A percentile compares a stretch with the other conserved stretches of the same genome.
Conservation (phyloP, 352 stramenopile species). For the Globisporangium ultimum region DNA sequence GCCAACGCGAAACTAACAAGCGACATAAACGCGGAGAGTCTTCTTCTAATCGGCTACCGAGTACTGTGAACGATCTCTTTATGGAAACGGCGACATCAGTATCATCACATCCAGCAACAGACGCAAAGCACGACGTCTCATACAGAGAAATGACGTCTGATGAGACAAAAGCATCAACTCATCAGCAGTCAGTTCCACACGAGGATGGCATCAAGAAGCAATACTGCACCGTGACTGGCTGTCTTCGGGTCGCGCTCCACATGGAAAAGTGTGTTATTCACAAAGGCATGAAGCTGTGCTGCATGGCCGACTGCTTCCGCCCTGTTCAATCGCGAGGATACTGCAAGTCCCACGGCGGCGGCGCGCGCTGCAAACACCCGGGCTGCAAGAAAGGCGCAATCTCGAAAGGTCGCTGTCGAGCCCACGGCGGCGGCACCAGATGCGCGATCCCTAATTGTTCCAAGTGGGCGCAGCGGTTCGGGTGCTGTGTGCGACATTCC, state of each 20-base stretch:
- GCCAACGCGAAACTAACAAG: slow-evolving; percentile 6
- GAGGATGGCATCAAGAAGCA: slow-evolving; percentile 5
- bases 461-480: slow-evolving; percentile 46
- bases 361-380: slow-evolving; percentile 43
- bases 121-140: background rate
- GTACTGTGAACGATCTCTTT: slow-evolving; percentile 7
- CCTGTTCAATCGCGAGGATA: slow-evolving; percentile 46
- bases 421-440: slow-evolving; percentile 47
- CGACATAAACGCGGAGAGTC: background rate
- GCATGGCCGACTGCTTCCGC: slow-evolving; percentile 29
- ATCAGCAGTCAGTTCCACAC: background rate
- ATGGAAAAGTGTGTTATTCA: slow-evolving; percentile 38
- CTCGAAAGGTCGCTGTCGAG: slow-evolving; percentile 44
- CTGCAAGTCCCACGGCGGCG: slow-evolving; percentile 62
- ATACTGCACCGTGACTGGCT: slow-evolving; percentile 30
- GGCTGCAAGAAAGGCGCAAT: slow-evolving; percentile 51
- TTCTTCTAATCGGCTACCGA: background rate
- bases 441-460: slow-evolving; percentile 39
- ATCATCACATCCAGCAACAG: background rate
- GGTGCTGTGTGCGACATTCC: slow-evolving; percentile 40
- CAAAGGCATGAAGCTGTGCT: slow-evolving; percentile 43
- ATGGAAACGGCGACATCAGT: background rate
- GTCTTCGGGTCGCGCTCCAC: slow-evolving; percentile 19
- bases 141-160: background rate
- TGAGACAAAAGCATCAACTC: background rate